Conservation (phyloP, 2,329 filamentous ascomycete species). For the Cladorrhinum sp. region DNA sequence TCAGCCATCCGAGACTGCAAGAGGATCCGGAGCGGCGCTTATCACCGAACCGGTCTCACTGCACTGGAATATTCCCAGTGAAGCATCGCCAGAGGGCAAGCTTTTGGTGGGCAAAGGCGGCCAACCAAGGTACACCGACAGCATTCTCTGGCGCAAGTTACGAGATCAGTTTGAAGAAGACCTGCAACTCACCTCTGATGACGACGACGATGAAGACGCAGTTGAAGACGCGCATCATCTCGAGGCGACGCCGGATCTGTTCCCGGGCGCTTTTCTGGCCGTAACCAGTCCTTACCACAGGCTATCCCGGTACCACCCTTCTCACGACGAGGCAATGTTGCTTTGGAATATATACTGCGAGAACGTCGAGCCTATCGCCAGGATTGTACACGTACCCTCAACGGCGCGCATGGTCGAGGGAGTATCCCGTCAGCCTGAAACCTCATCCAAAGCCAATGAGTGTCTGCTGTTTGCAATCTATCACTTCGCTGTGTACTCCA, state of each 20-base stretch:
- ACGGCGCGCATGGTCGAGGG: constrained; percentile 22
- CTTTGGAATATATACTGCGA: constrained; percentile 29
- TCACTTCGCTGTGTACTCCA: constrained; percentile 37
- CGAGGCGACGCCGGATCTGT: background rate
- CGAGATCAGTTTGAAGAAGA: constrained; percentile 26
- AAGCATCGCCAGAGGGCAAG: constrained; percentile 15
- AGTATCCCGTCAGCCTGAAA: constrained; percentile 19
- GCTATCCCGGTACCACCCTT: constrained; percentile 25
- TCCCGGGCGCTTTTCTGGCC: background rate
- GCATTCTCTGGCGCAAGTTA: constrained; percentile 29
- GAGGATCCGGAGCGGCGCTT: background rate
- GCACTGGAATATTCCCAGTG: constrained; percentile 3
- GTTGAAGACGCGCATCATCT: constrained; percentile 9
- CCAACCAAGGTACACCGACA: constrained; percentile 42
- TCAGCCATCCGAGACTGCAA: background rate
- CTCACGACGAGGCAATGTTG: constrained; percentile 21
- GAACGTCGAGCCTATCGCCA: constrained; percentile 29
- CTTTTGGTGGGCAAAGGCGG: constrained; percentile 31
- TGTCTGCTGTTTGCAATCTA: constrained; percentile 45
- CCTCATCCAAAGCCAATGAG: constrained; percentile 32
- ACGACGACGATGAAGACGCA: constrained; percentile 29
- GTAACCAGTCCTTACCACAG: constrained; percentile 9
- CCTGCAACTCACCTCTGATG: constrained; percentile 24
- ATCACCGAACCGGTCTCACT: constrained; percentile 6
- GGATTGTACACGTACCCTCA: constrained; percentile 29